Evolutionary conservation across 495 filamentous ascomycete species (phyloP), one percentile per base, ranked within the genome.

Genomic region (Lentithecium fluviatile): DNA sequence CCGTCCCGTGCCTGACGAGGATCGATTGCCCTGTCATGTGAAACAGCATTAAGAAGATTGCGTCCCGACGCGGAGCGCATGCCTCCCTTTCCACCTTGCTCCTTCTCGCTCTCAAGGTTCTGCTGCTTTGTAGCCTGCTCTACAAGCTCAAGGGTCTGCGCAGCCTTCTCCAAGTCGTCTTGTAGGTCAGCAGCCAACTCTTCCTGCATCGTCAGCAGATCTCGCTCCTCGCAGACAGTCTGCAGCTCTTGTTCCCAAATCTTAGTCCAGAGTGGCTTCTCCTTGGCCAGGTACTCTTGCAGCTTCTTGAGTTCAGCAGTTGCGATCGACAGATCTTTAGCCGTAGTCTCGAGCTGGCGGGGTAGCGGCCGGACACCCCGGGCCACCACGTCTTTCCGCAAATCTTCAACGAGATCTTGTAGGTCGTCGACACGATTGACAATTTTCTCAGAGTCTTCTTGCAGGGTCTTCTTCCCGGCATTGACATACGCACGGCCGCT

Each of bases 201-300:
- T 73, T 99, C 94, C 74, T 95, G 90, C 78, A 96, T 86, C 17
- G 89, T 94, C 52, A 97, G 81, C 68, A 95, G 85, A 69, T 97
- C 93, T 67, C 91, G 85, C 62, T 96, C 95, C 64, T 92, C 90
- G 75, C 92, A 97, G 13, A 99, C 94, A 47, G 90, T 81, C 73
- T 96, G 86, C 46, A 99, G 78, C 68, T 97, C 91, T 74, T 90
- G 88, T 81, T 97, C 91, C 94, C 95, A 97, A 59, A 97, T 94
- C 80, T 96, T 96, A 23, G 88, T 95, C 90, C 94, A 99, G 45
- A 96, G 76, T 0, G 94, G 94, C 74, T 95, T 95, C 81, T 99
- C 94, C 23, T 80, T 80, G 65, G 86, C 87, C 71, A 97, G 81
- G 78, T 88, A 96, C 38, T 95, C 91, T 64, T 94, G 85, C 85